Base-by-base conservation (phyloP, 148 eudicot genomes). In the Diospyros kaki region DNA sequence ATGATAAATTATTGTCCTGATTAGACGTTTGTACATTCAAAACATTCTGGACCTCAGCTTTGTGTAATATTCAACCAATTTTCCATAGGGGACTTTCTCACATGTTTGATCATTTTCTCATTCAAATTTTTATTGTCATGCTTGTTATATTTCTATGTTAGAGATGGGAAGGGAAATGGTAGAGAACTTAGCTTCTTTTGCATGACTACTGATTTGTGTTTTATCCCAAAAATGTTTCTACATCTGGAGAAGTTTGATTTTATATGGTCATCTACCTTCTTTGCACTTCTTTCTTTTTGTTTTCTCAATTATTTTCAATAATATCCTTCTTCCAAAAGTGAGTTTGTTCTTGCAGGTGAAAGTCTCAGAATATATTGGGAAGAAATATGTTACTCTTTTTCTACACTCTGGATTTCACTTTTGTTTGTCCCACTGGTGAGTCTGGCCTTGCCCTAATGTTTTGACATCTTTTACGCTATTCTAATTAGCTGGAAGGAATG, bases 341-440 rank as follows among this genome's bases (percentile, higher is more conserved):
- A n/a, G 2, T 28, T 76, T 66, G 44, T 66, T 72, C 60, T 77
- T 82, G 86, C 96, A 94, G 97, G 97, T 94, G 71, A 94, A 92
- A 78, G 96, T 94, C 63, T 92, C 98, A 52, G 93, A 95, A 61
- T 95, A 92, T 79, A 87, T 81, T 63, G 96, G 96, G 70, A 95
- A 89, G 96, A 95, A 95, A 80, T 92, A 95, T 76, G 98, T 95
- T 53, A 92, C 89, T 95, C 84, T 92, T 95, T 79, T 95, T 95
- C 91, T 95, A 95, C 77, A 97, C 98, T 38, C 65, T 92, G 82
- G 98, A 95, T 82, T 95, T 95, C 88, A 92, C 97, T 8, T 95
- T 92, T 89, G 98, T 95, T 78, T 95, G 98, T 64, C 97, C 98
- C 7, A 95, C 98, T 43, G 98, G 98, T 95, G 69, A 86, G 94